Evolutionary conservation across 2,329 filamentous ascomycete species (phyloP).

Genomic region (Juglanconis sp.): DNA sequence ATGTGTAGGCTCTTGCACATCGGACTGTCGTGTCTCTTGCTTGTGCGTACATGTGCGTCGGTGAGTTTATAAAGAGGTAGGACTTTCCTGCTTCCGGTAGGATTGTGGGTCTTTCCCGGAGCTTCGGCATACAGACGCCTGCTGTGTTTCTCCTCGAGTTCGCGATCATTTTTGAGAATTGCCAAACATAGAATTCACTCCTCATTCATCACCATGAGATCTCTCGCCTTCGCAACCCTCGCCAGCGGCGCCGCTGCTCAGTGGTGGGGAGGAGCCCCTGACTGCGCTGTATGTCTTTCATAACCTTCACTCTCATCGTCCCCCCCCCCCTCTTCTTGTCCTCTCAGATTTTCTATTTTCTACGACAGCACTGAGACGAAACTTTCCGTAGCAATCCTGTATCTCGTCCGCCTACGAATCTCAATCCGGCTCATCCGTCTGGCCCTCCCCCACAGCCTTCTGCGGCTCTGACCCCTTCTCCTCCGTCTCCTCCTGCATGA

Average conservation of each 20-base stretch:
- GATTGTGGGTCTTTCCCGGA: background rate
- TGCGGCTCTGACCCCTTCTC: constrained; percentile 26
- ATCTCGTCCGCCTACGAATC: constrained; percentile 36
- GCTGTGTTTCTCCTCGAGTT: background rate
- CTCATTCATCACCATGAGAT: constrained; percentile 6
- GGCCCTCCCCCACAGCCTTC: constrained; percentile 30
- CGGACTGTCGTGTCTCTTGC: background rate
- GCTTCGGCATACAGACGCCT: background rate
- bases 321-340: background rate
- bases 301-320: background rate
- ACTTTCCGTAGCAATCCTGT: constrained; percentile 35
- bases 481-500: constrained; percentile 29
- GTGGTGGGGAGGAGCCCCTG: constrained; percentile 38
- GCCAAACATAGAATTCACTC: background rate
- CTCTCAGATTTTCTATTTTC: background rate
- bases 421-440: constrained; percentile 22
- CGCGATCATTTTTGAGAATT: background rate
- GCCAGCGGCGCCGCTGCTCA: constrained; percentile 24
- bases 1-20: background rate
- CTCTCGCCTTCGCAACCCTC: constrained; percentile 7
- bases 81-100: background rate
- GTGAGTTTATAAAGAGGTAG: background rate
- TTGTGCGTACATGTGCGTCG: background rate
- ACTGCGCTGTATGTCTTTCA: constrained; percentile 37
- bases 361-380: background rate